phyloP scores from a whole-genome alignment of 1,284 basidiomycete species.

The Sporisorium sorghi region DNA sequence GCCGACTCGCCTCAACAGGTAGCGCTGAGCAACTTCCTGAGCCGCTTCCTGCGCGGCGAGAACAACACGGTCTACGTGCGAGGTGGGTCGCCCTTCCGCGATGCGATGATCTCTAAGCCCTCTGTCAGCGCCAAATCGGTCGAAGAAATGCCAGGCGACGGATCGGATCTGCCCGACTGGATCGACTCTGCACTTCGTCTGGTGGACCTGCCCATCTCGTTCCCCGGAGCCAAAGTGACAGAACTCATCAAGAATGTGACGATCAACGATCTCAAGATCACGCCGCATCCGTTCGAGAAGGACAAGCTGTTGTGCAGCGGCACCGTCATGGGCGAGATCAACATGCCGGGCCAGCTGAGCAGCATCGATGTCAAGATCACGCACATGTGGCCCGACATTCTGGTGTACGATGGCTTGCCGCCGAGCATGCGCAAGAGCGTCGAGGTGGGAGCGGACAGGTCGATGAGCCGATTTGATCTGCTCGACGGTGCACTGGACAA shows the following conservation, averaged over 20 bases:
- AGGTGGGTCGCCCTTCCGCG: constrained; percentile 59
- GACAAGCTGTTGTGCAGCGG: constrained; percentile 64
- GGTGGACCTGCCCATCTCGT: constrained; percentile 60
- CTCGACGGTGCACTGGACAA: constrained; percentile 30
- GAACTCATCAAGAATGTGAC: constrained; percentile 66
- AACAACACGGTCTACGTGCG: constrained; percentile 61
- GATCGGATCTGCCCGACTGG: constrained; percentile 59
- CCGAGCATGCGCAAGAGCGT: constrained; percentile 54
- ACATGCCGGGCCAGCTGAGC: constrained; percentile 60
- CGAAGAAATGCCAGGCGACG: constrained; percentile 48
- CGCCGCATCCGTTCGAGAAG: constrained; percentile 60
- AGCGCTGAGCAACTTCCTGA: constrained; percentile 62
- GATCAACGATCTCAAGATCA: constrained; percentile 62
- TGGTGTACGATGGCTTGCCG: constrained; percentile 62
- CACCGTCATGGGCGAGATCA: constrained; percentile 60
- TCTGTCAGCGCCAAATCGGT: not conserved
- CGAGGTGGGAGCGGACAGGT: not conserved
- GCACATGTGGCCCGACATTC: constrained; percentile 63
- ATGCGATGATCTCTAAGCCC: constrained; percentile 9
- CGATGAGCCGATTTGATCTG: constrained; percentile 16
- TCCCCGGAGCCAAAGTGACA: constrained; percentile 62
- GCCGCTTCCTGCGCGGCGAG: constrained; percentile 61
- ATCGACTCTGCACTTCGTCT: constrained; percentile 56
- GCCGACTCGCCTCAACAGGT: constrained; percentile 49
- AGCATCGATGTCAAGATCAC: constrained; percentile 63